Evolutionary conservation across 108 stramenopile genomes (phyloP), one percentile per base, ranked within the genome.

Genomic region (Chaetoceros tenuissimus): DNA sequence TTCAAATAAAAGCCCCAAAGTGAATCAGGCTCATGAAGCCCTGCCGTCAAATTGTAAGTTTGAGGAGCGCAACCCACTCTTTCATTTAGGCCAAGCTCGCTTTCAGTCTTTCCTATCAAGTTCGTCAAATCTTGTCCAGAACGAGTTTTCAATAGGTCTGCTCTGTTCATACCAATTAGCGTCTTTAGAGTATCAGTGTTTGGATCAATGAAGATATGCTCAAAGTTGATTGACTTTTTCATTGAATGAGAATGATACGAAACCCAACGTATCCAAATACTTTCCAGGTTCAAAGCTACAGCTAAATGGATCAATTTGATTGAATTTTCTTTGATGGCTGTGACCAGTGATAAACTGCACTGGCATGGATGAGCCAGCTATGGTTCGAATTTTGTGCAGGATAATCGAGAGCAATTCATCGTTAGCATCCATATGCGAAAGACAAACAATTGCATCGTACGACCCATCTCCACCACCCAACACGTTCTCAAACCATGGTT

Each of bases 321-420:
- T 25, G 46, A 53, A 72, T 1, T 60, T 55, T 57, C 81, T 72
- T 28, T 53, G 46, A 54, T 92, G 89, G 0, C 83, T 74, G 46
- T 87, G 89, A 17, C 89, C 89, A 13, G 84, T 75, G 2, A 92
- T 64, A 52, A 92, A 87, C 57, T 85, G 89, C 47, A 92, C 63
- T 17, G 84, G 85, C 70, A 87, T 71, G 3, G 60, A 28, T 7
- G 54, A 54, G 29, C 81, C 87, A 28, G 64, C 61, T 28, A 69
- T 28, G 16, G 57, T 28, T 44, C 85, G 74, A 48, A 92, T 74
- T 27, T 30, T 49, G 0, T 56, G 27, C 8, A 67, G 53, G 26
- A 92, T 65, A 3, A 75, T 60, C 24, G 56, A 45, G 22, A 85
- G 62, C 28, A 82, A 54, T 13, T 69, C 66, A 72, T 87, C 79